Evolutionary conservation across 139 green algal species (phyloP), one percentile per base, ranked within the genome.

Genomic region (Auxenochlorella protothecoides): DNA sequence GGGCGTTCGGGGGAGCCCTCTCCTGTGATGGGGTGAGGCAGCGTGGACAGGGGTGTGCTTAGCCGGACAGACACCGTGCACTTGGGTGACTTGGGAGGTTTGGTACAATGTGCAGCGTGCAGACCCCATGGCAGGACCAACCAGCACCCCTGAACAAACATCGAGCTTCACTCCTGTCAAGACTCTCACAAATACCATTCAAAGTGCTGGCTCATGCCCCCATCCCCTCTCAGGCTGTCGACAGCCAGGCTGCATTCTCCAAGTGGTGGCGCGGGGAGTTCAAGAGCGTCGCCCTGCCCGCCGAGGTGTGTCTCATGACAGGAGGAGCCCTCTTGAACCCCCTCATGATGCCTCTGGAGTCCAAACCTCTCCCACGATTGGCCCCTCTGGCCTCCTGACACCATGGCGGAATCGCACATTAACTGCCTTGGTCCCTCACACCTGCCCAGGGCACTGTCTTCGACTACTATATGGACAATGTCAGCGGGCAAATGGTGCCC

Each of bases 391-490:
- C 0, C 27, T 44, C 27, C 27, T 44, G 27, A 44, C 27, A 44
- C 27, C 27, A 44, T 44, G 27, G 27, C 27, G 27, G 27, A 44
- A 44, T 44, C 27, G 27, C 27, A 44, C 27, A 44, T 44, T 0
- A 44, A 44, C 27, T 1, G 27, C 27, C 59, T 6, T 73, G 69
- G 59, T 61, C 59, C 70, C 53, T 51, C 27, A 72, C 81, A 79
- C 63, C 82, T 92, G 27, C 66, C 68, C 91, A 94, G 80, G 90
- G 87, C 55, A 72, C 87, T 16, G 92, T 97, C 27, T 97, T 89
- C 76, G 92, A 96, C 72, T 97, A 94, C 82, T 96, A 89, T 70
- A 88, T 96, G 15, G 85, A 96, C 70, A 82, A 91, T 67, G 60
- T 82, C 6, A 73, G 84, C 62, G 78, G 77, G 69, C 68, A 81